These are phyloP conservation scores for Hsuehochloa calcarea DNA, from an alignment of 176 grass and related monocot genomes.

Conservation along the genomic window DNA sequence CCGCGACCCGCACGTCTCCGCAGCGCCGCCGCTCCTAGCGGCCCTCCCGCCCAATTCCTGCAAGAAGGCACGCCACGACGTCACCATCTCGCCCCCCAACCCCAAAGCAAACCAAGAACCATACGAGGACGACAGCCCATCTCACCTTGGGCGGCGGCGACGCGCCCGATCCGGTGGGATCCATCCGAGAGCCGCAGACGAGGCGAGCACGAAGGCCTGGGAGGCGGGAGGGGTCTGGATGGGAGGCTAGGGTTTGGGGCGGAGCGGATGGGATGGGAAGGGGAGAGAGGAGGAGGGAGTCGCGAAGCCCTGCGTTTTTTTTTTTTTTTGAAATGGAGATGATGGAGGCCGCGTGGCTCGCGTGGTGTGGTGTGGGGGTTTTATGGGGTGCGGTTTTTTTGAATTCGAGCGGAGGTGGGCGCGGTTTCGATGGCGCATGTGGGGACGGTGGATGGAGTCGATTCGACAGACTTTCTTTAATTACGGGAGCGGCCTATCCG, in stretches of 20 bases:
- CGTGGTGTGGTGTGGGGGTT: background rate
- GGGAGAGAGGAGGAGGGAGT: background rate
- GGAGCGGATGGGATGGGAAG: background rate
- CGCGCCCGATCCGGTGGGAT: constrained; percentile 44
- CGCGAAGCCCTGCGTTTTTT: background rate
- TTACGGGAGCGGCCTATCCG: background rate
- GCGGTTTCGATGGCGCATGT: constrained; percentile 35
- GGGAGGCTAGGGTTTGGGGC: constrained; percentile 38
- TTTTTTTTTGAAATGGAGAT: constrained; percentile 18
- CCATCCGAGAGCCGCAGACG: constrained; percentile 29
- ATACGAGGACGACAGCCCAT: too few species aligned
- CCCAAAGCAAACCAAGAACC: background rate
- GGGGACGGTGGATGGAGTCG: background rate
- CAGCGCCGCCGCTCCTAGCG: background rate
- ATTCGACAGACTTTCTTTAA: background rate
- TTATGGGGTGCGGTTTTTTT: constrained; percentile 37
- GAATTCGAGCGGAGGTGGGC: constrained; percentile 60
- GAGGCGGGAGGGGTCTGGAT: constrained; percentile 14
- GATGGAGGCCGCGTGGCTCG: background rate
- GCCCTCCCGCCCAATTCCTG: constrained; percentile 34
- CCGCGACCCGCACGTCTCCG: constrained; percentile 6
- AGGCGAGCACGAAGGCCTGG: background rate
- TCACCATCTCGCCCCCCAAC: background rate
- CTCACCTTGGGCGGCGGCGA: constrained; percentile 13
- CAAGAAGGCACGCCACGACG: background rate